Conservation (phyloP, 768 basidiomycete species). For the Kwoniella heveanensis region DNA sequence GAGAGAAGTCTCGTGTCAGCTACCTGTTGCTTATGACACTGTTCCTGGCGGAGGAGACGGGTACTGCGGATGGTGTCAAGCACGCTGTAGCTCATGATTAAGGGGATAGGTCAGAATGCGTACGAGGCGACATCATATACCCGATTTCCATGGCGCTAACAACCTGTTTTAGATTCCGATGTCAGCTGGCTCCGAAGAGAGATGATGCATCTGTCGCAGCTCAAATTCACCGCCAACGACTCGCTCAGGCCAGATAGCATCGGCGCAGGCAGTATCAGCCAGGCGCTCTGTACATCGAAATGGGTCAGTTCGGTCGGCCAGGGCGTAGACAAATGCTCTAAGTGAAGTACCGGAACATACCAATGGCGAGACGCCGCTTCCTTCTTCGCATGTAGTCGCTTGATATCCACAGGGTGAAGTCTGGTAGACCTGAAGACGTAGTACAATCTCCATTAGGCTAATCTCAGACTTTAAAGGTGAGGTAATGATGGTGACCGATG, state of each 20-base stretch:
- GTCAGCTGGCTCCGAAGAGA: constrained; percentile 22
- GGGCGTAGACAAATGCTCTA: no score
- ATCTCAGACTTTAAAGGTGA: no score
- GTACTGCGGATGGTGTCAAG: no score
- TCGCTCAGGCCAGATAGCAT: constrained; percentile 29
- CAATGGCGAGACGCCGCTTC: constrained; percentile 19
- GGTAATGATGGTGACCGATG: no score
- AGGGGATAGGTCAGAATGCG: no score
- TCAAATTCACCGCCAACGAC: constrained; percentile 23
- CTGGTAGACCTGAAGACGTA: constrained; percentile 16
- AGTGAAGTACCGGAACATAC: constrained; percentile 4
- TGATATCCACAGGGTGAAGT: constrained; percentile 23
- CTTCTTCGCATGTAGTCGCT: constrained; percentile 21
- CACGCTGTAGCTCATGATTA: no score
- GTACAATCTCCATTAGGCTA: constrained; percentile 9
- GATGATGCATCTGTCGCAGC: neutral
- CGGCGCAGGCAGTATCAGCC: constrained; percentile 36
- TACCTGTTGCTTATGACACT: no score
- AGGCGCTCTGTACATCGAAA: constrained; percentile 38
- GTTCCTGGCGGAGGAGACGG: no score
- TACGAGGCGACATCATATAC: constrained; percentile 33
- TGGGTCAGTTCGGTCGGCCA: no score
- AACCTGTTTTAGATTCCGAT: constrained; percentile 36
- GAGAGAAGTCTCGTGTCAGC: no score
- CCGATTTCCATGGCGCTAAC: constrained; percentile 50